Conservation (phyloP, 2,329 filamentous ascomycete genomes). For the Fusarium xylarioides region DNA sequence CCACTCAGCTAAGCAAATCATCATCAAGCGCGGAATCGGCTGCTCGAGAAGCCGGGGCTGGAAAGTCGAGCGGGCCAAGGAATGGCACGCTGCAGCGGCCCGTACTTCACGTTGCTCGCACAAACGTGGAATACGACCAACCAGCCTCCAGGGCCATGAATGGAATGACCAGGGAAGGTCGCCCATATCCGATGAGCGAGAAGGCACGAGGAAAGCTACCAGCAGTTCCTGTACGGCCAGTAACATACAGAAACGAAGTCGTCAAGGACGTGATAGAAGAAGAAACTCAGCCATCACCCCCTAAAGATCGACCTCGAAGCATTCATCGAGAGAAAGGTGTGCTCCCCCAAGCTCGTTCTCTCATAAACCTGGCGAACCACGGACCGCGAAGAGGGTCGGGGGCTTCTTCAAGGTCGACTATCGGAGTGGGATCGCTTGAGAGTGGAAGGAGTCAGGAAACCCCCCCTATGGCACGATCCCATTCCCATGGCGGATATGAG, state of each 20-base stretch:
- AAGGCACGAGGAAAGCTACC: conserved; percentile 62
- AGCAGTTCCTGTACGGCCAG: conserved; percentile 32
- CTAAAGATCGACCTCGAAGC: conserved; percentile 17
- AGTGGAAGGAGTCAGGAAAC: conserved; percentile 28
- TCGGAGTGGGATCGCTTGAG: conserved; percentile 36
- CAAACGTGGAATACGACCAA: conserved; percentile 8
- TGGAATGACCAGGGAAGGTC: conserved; percentile 8
- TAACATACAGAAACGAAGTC: conserved; percentile 23
- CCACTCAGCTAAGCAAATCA: conserved; percentile 56
- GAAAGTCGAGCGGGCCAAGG: conserved; percentile 34
- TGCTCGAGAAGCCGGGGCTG: conserved; percentile 45
- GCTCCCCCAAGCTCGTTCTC: conserved; percentile 37
- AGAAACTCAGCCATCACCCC: background rate
- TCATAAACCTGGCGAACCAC: conserved; percentile 37
- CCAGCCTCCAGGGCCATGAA: conserved; percentile 1
- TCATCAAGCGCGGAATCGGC: conserved; percentile 40
- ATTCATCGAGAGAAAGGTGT: conserved; percentile 19
- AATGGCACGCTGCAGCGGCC: conserved; percentile 38
- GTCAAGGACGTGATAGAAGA: conserved; percentile 10
- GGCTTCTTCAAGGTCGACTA: conserved; percentile 36
- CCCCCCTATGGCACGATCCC: conserved; percentile 46
- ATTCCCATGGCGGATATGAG: conserved; percentile 45
- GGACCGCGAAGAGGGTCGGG: conserved; percentile 33
- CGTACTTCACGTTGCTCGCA: conserved; percentile 44
- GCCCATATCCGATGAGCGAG: conserved; percentile 46